phyloP scores from a whole-genome alignment of 2,329 filamentous ascomycete species.

The Pseudogymnoascus sp. region DNA sequence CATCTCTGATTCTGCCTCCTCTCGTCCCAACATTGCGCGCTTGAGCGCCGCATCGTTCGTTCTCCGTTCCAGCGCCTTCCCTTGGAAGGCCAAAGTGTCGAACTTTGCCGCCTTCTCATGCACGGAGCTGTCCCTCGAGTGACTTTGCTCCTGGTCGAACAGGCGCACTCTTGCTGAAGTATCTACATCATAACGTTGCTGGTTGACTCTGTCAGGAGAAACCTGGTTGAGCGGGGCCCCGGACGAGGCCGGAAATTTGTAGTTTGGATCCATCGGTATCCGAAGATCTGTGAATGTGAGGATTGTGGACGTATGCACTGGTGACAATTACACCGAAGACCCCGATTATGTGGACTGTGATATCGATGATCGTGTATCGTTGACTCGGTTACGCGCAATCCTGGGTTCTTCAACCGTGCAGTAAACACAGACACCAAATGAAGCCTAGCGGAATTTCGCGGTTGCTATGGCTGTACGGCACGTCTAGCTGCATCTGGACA shows the following conservation, averaged over 20 bases:
- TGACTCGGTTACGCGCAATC: constrained; percentile 2
- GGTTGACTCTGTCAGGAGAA: constrained; percentile 57
- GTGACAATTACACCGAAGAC: neutral
- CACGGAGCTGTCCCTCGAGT: constrained; percentile 49
- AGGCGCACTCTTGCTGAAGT: constrained; percentile 11
- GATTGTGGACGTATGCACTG: neutral
- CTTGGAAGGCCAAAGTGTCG: constrained; percentile 52
- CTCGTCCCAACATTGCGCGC: constrained; percentile 57
- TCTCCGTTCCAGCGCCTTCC: constrained; percentile 53
- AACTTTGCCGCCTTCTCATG: constrained; percentile 64
- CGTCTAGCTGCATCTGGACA: neutral
- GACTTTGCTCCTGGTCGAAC: constrained; percentile 12
- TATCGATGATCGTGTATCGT: neutral
- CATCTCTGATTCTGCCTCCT: constrained; percentile 64
- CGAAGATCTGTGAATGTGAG: neutral
- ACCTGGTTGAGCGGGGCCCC: constrained; percentile 49
- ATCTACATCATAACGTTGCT: constrained; percentile 27
- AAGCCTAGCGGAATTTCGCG: neutral
- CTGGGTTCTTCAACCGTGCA: neutral
- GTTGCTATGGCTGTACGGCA: neutral
- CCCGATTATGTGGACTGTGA: constrained; percentile 1
- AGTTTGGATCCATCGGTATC: constrained; percentile 33
- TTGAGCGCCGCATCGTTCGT: constrained; percentile 57
- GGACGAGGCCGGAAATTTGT: constrained; percentile 45
- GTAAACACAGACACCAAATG: neutral